Evolutionary conservation across 768 basidiomycete genomes (phyloP).

Genomic region (Russula brevipes): DNA sequence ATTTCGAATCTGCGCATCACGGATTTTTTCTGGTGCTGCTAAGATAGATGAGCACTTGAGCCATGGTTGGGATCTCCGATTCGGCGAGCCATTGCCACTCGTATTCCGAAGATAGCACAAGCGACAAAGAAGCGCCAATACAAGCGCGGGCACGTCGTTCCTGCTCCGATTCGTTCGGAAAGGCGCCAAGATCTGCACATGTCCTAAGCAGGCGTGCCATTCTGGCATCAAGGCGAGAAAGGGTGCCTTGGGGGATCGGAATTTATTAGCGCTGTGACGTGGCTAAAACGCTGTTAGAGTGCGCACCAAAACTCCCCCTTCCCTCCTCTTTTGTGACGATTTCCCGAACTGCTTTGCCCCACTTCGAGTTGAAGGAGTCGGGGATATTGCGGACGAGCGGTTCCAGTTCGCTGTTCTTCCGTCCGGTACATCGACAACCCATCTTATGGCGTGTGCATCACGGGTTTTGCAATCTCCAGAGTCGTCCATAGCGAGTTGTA

Average conservation of each 20-base stretch:
- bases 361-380: neutral
- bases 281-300: too few species aligned
- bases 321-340: neutral
- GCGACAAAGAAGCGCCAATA: constrained; percentile 14
- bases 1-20: neutral
- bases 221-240: constrained; percentile 8
- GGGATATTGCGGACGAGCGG: constrained; percentile 4
- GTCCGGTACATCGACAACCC: constrained; percentile 8
- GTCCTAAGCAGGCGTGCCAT: constrained; percentile 17
- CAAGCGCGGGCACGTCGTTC: constrained; percentile 17
- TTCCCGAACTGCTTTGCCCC: constrained; percentile 10
- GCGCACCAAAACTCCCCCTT: too few species aligned
- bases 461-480: neutral
- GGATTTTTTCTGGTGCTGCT: constrained; percentile 3
- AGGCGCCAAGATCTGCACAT: constrained; percentile 14
- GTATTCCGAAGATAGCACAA: constrained; percentile 16
- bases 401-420: constrained; percentile 11
- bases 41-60: constrained; percentile 13
- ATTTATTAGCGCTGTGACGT: too few species aligned
- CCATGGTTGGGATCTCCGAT: neutral
- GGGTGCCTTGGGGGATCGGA: neutral
- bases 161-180: constrained; percentile 1
- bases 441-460: constrained; percentile 7
- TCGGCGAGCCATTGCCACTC: constrained; percentile 21
- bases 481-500: constrained; percentile 13